Conservation (phyloP, 2,329 filamentous ascomycete species). For the Colletotrichum destructivum region DNA sequence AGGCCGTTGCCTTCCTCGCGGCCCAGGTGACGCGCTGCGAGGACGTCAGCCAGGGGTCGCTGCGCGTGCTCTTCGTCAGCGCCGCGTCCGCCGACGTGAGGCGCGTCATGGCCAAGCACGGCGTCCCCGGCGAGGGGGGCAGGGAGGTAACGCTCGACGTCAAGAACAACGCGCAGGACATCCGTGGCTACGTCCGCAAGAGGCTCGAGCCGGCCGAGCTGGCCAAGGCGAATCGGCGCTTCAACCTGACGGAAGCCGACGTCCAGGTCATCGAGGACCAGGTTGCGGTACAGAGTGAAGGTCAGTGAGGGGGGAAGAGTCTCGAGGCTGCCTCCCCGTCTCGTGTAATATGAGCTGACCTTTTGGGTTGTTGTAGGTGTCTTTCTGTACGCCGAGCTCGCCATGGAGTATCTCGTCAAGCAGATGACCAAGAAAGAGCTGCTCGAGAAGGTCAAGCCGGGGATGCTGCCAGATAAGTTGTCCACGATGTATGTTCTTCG, state of each 20-base stretch:
- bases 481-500: slow-evolving; percentile 3
- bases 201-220: neutral
- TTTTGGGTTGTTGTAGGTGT: slow-evolving; percentile 44
- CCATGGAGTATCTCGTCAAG: slow-evolving; percentile 48
- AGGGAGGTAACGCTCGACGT: slow-evolving; percentile 50
- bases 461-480: slow-evolving; percentile 34
- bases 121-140: slow-evolving; percentile 43
- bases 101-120: slow-evolving; percentile 43
- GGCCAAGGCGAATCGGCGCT: neutral
- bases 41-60: slow-evolving; percentile 42
- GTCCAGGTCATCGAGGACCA: slow-evolving; percentile 25
- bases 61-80: slow-evolving; percentile 53
- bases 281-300: slow-evolving; percentile 32
- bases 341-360: neutral
- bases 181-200: slow-evolving; percentile 29
- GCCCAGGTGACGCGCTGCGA: slow-evolving; percentile 46
- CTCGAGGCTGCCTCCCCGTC: too few relatives aligned
- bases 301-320: slow-evolving; percentile 13
- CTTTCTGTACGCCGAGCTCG: slow-evolving; percentile 52
- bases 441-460: slow-evolving; percentile 42
- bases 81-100: slow-evolving; percentile 49
- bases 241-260: slow-evolving; percentile 24
- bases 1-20: slow-evolving; percentile 49
- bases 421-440: slow-evolving; percentile 45
- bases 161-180: slow-evolving; percentile 30